phyloP scores from a whole-genome alignment of 2,329 filamentous ascomycete genomes.

The Sclerotinia borealis region DNA sequence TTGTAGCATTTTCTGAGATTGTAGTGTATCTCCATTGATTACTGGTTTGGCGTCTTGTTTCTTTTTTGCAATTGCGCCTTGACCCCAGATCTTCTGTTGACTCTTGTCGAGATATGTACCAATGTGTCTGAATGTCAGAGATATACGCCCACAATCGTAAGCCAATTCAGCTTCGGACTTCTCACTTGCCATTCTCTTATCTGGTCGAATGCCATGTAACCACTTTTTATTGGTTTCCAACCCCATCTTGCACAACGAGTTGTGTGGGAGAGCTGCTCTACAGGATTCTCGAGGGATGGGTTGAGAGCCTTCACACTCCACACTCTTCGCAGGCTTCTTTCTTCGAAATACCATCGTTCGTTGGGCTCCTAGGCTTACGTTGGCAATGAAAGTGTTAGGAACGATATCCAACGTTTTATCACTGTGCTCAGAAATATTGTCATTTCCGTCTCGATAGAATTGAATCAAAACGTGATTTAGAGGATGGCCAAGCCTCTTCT shows the following conservation, averaged over 20 bases:
- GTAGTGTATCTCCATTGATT: conserved; percentile 60
- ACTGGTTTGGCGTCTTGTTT: conserved; percentile 54
- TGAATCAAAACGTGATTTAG: conserved; percentile 93
- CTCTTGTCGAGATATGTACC: conserved; percentile 71
- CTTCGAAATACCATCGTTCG: conserved; percentile 84
- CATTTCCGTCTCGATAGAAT: conserved; percentile 78
- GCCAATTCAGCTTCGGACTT: conserved; percentile 66
- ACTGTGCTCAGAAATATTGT: conserved; percentile 94
- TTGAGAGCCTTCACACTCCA: conserved; percentile 20
- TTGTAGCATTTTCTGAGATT: conserved; percentile 62
- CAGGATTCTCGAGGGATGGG: conserved; percentile 33
- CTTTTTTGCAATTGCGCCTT: conserved; percentile 71
- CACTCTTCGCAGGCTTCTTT: conserved; percentile 54
- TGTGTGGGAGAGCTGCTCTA: conserved; percentile 73
- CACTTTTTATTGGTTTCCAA: conserved; percentile 75
- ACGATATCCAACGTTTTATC: conserved; percentile 95
- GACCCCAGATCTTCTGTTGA: conserved; percentile 76
- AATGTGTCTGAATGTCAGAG: conserved; percentile 84
- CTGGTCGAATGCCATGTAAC: conserved; percentile 86
- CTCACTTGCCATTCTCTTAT: conserved; percentile 65
- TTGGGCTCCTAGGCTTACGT: conserved; percentile 87
- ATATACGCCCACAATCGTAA: conserved; percentile 73
- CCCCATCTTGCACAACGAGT: conserved; percentile 81
- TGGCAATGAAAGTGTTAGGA: conserved; percentile 76
- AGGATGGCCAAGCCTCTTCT: conserved; percentile 67